Conservation (phyloP, 805 yeast genomes). For the Candida sanyiensis region DNA sequence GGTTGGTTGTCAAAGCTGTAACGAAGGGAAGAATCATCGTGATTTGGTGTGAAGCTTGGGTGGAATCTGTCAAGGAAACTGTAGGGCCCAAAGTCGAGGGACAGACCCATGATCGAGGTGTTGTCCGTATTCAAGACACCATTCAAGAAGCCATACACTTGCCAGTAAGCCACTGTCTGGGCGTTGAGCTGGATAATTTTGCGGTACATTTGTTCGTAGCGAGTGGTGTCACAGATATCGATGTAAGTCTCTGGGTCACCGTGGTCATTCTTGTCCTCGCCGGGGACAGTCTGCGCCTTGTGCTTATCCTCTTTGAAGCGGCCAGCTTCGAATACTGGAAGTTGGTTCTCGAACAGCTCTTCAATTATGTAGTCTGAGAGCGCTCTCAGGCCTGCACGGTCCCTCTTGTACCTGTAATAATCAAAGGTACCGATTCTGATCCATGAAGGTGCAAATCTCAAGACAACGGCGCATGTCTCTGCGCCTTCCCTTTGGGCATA, state of each 20-base stretch:
- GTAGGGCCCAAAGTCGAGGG: conserved; percentile 94
- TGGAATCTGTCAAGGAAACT: conserved; percentile 83
- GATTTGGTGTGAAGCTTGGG: conserved; percentile 81
- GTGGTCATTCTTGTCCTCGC: conserved; percentile 18
- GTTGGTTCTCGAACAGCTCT: conserved; percentile 42
- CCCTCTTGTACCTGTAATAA: conserved; percentile 67
- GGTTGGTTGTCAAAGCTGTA: conserved; percentile 86
- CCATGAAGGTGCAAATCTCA: conserved; percentile 84
- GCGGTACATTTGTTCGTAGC: conserved; percentile 65
- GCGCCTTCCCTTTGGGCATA: conserved; percentile 65
- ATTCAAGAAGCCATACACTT: conserved; percentile 84
- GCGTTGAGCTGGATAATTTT: conserved; percentile 76
- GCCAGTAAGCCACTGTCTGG: conserved; percentile 74
- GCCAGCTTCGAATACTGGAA: conserved; percentile 27
- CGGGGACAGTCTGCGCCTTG: conserved; percentile 22
- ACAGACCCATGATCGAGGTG: conserved; percentile 80
- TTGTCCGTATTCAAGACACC: conserved; percentile 96
- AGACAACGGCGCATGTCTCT: conserved; percentile 80
- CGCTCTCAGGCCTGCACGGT: conserved; percentile 51
- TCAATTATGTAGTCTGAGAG: conserved; percentile 71
- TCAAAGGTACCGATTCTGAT: conserved; percentile 86
- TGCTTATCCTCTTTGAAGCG: conserved; percentile 18
- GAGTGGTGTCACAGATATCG: conserved; percentile 37
- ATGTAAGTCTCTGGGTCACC: conserved; percentile 14
- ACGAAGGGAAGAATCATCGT: conserved; percentile 67